Evolutionary conservation across 2,329 filamentous ascomycete genomes (phyloP), one percentile per base, ranked within the genome.

Genomic region (Corinectria fuckeliana): DNA sequence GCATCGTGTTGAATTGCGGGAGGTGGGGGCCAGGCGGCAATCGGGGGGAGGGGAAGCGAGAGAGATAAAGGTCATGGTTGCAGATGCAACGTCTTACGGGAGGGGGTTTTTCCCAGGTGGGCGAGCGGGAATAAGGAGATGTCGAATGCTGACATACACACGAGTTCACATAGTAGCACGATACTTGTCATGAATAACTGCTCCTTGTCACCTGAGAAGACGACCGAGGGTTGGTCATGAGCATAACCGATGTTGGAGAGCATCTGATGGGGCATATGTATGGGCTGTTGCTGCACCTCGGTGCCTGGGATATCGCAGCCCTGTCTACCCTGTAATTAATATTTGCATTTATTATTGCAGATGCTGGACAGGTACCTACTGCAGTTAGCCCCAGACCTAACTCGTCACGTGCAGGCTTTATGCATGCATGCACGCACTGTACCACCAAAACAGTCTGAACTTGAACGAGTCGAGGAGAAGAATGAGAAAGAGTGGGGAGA

Each of bases 401-500:
- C n/a, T 3, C 42, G 20, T 45, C 42, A 45, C 42, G 42, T 45
- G 42, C 42, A 9, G 8, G 25, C 9, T 5, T 7, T 6, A 30
- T 45, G 42, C n/a, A 28, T n/a, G 25, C 42, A 30, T 45, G 42
- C n/a, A 28, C 25, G 25, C 42, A 45, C 41, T 45, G 41, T 45
- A 42, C 28, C 28, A 30, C 10, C 11, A 25, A n/a, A 42, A 44
- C 9, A 44, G 21, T 21, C 38, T 10, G n/a, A n/a, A n/a, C 36
- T 5, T 38, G 36, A 38, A 38, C 9, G 42, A 45, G 42, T 45
- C 42, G 28, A 30, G 42, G 18, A 25, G 26, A 55, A 55, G 52
- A 55, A 55, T 55, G 52, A 49, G 44, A 55, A 49, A 49, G 52
- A 49, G 52, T 55, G 52, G 52, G 25, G 52, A 48, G 44, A 32